These are phyloP conservation scores for Cryphonectria nitschkei DNA, from an alignment of 2,329 filamentous ascomycete genomes.

Conservation along the genomic window DNA sequence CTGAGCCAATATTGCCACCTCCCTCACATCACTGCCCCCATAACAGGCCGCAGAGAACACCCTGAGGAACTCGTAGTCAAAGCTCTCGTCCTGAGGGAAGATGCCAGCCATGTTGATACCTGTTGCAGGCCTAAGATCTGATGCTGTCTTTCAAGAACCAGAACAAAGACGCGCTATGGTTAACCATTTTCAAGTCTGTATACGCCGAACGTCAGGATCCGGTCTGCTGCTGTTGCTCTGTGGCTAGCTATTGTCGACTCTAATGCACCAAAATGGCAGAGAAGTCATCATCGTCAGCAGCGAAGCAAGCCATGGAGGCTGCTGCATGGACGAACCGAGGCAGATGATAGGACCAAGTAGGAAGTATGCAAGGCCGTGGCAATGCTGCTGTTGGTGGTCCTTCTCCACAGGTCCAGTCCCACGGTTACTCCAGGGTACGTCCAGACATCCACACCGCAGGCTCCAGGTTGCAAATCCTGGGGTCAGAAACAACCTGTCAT, in stretches of 20 bases:
- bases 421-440: background rate
- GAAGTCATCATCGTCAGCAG: background rate
- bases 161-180: background rate
- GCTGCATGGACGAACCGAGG: background rate
- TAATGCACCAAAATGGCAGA: too few species aligned
- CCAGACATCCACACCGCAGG: background rate
- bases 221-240: too few species aligned
- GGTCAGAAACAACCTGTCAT: background rate
- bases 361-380: background rate
- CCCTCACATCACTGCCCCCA: background rate
- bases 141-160: too few species aligned
- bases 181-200: background rate
- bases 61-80: background rate
- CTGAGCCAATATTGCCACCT: background rate
- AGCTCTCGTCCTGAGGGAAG: background rate
- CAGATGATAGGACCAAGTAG: background rate
- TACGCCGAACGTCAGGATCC: too few species aligned
- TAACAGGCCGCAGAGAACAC: background rate
- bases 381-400: background rate
- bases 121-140: too few species aligned
- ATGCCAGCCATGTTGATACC: background rate
- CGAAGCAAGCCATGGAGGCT: background rate
- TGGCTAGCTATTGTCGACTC: too few species aligned
- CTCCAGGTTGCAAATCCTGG: background rate
- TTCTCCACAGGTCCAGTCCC: background rate